Base-by-base conservation (phyloP, 2,329 filamentous ascomycete genomes). In the Orbilia blumenaviensis region DNA sequence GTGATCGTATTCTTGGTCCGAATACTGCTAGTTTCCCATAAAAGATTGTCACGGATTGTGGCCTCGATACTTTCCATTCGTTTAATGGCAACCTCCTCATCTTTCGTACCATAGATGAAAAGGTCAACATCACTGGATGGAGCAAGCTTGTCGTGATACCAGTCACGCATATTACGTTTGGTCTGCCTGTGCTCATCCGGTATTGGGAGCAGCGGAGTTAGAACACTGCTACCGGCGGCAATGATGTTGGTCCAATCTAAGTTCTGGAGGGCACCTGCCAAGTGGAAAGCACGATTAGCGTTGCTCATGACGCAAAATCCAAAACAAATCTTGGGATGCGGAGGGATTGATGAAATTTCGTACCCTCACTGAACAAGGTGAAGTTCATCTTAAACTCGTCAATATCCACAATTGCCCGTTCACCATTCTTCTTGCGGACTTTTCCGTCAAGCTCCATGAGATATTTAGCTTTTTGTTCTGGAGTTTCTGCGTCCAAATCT, bases 1-100 rank as follows among this genome's bases (percentile, higher is more conserved):
- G 93, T 96, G 69, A 96, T 89, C 8, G 92, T 91, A 80, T 96
- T 91, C 84, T 94, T 96, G 16, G 93, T 96, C 36, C 93, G 88
- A 50, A 96, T 88, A 0, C 92, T 92, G 0, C 92, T 94, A 0
- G 91, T 92, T 82, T 96, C 92, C n/a, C 89, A 88, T 21, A 96
- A 85, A 63, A 96, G 90, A 2, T 91, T 89, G 82, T 95, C 91
- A 48, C 88, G 89, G 78, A 96, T 87, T n/a, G 85, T 86, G 21
- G 85, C 84, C 82, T 96, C 93, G 74, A 96, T 94, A 78, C 92
- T 85, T 81, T 91, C 90, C 83, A 96, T 95, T 85, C 96, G 95
- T 80, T 93, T 89, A 16, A 93, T 85, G 0, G 91, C 92, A 81
- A 94, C 85, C 54, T 93, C 88, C 79, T 95, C 91, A 7, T 86